These are phyloP conservation scores for Iris macrosiphon DNA, from an alignment of 106 monocot genomes.

Conservation along the genomic window DNA sequence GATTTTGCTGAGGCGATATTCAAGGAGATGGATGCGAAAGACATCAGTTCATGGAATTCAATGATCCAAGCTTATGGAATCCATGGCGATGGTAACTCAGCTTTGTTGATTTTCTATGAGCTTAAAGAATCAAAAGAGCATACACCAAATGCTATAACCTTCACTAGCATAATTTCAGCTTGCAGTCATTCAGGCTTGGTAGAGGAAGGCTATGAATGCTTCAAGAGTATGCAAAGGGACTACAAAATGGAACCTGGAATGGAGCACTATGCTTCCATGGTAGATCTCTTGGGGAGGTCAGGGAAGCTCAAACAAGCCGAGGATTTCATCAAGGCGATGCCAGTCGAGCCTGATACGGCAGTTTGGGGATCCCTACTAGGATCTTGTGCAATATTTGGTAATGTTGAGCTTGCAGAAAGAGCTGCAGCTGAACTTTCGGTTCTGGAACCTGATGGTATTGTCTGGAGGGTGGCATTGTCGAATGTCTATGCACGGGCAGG, in stretches of 20 bases:
- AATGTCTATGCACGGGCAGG: conserved; percentile 29
- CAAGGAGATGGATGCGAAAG: conserved; percentile 12
- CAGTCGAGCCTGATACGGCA: conserved; percentile 10
- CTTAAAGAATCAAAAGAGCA: conserved; percentile 8
- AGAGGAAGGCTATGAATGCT: conserved; percentile 26
- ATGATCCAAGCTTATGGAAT: conserved; percentile 34
- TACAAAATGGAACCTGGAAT: conserved; percentile 19
- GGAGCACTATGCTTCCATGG: conserved; percentile 35
- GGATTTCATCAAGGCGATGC: conserved; percentile 23
- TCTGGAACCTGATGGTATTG: conserved; percentile 17
- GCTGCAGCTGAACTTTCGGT: conserved; percentile 17
- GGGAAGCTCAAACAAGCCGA: conserved; percentile 26
- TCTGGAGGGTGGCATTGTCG: conserved; percentile 35
- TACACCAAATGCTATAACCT: conserved; percentile 26
- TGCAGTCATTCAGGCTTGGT: conserved; percentile 33
- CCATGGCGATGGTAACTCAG: conserved; percentile 26
- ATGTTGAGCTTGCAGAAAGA: conserved; percentile 19
- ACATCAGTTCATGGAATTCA: conserved; percentile 33
- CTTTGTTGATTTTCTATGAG: conserved; percentile 18
- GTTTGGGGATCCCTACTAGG: conserved; percentile 37
- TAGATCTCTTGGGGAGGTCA: conserved; percentile 29
- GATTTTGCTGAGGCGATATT: conserved; percentile 20
- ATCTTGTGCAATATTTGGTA: conserved; percentile 24
- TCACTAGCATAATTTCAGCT: conserved; percentile 20
- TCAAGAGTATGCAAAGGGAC: conserved; percentile 27